A percentile compares a stretch with the other conserved stretches of the same genome.
phyloP scores from a whole-genome alignment of 768 basidiomycete genomes.

The Termitomyces heimii region DNA sequence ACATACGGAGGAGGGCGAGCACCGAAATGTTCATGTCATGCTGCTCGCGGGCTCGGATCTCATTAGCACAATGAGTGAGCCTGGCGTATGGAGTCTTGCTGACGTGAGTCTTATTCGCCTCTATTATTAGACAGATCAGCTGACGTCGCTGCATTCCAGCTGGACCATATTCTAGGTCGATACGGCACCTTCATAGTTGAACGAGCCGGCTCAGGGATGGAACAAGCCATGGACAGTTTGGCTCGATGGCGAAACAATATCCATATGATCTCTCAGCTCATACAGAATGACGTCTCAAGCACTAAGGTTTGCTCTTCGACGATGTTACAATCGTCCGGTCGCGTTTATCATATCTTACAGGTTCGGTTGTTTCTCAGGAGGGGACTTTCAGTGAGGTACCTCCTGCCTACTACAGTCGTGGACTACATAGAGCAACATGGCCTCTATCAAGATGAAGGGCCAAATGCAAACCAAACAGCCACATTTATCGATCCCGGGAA shows the following conservation, averaged over 20 bases:
- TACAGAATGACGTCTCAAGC: conserved; percentile 95
- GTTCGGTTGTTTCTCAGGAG: conserved; percentile 71
- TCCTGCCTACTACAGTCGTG: conserved; percentile 86
- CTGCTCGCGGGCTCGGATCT: conserved; percentile 97
- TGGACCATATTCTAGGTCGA: conserved; percentile 92
- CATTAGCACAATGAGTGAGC: conserved; percentile 97
- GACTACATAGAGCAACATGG: conserved; percentile 90
- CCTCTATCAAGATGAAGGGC: conserved; percentile 62
- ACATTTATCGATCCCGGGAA: conserved; percentile 21
- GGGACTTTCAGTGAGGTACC: conserved; percentile 81
- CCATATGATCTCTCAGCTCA: conserved; percentile 87
- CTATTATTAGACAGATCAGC: conserved; percentile 7
- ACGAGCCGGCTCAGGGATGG: conserved; percentile 89
- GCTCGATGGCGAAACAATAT: conserved; percentile 80
- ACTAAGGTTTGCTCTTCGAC: conserved; percentile 57
- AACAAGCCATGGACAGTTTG: conserved; percentile 70
- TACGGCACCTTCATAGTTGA: conserved; percentile 96
- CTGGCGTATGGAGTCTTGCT: conserved; percentile 92
- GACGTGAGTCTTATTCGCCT: conserved; percentile 60
- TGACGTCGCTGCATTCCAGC: conserved; percentile 33
- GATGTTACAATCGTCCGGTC: not conserved
- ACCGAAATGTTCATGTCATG: conserved; percentile 77
- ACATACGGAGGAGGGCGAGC: conserved; percentile 65
- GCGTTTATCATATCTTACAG: conserved; percentile 16
- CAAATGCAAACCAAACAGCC: conserved; percentile 13